Conservation (phyloP, 2,329 filamentous ascomycete species). For the Colletotrichum horii region DNA sequence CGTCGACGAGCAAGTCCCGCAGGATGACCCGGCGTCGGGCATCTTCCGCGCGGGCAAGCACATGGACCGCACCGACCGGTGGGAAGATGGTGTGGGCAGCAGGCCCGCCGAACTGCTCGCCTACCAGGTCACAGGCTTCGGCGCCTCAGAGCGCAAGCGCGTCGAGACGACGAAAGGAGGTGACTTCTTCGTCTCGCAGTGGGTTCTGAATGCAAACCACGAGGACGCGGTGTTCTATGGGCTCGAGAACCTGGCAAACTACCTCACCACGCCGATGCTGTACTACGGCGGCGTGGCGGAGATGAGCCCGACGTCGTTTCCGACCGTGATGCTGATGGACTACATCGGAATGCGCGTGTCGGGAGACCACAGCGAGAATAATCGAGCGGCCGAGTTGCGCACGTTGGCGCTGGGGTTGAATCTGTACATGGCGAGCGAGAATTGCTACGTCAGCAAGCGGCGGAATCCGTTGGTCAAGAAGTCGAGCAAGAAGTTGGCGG, state of each 20-base stretch:
- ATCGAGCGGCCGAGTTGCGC: slow-evolving; percentile 35
- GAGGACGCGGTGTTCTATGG: slow-evolving; percentile 25
- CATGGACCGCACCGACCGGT: neutral
- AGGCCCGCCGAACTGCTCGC: rapidly evolving
- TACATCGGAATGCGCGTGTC: slow-evolving; percentile 35
- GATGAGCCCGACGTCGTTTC: slow-evolving; percentile 32
- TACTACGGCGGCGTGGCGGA: slow-evolving; percentile 36
- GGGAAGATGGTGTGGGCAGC: neutral
- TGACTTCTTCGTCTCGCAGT: neutral
- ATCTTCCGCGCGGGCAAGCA: slow-evolving; percentile 27
- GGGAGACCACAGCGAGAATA: slow-evolving; percentile 28
- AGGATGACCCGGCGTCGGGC: slow-evolving; percentile 11
- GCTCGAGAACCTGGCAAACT: slow-evolving; percentile 33
- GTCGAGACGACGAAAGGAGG: neutral
- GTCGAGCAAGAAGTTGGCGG: neutral
- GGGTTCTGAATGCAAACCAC: slow-evolving; percentile 25
- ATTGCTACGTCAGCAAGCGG: slow-evolving; percentile 29
- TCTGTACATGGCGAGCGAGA: slow-evolving; percentile 37
- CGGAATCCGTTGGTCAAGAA: slow-evolving; percentile 27
- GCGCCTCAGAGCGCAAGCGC: neutral
- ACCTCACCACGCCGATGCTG: slow-evolving; percentile 37
- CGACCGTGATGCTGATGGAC: slow-evolving; percentile 35
- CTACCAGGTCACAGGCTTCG: neutral
- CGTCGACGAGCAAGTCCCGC: slow-evolving; percentile 19
- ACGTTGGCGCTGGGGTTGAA: slow-evolving; percentile 34